Percentiles rank a stretch among this genome's conserved stretches.
Conservation (phyloP, 352 stramenopile genomes). For the Phytophthora tentaculata region DNA sequence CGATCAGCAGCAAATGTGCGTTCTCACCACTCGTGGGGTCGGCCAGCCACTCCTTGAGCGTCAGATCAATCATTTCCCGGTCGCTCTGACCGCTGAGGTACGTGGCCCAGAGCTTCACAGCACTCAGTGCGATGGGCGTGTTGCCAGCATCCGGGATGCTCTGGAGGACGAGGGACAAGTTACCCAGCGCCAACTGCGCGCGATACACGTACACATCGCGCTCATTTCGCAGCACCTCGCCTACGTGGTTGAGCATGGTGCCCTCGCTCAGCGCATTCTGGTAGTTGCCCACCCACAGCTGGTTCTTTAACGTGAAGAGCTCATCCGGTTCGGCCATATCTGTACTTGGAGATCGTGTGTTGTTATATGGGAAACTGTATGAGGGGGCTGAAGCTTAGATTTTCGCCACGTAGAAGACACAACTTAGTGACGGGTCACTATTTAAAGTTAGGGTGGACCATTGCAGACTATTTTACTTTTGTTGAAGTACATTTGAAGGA, state of each 20-base stretch:
- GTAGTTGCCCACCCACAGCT: slow-evolving; percentile 98
- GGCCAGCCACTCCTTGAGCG: slow-evolving; percentile 91
- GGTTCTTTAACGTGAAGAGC: slow-evolving; percentile 98
- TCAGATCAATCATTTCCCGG: slow-evolving; percentile 89
- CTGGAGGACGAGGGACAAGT: slow-evolving; percentile 90
- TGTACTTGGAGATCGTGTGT: slow-evolving; percentile 3
- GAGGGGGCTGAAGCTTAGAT: slow-evolving; percentile 19
- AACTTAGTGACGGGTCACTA: slow-evolving; percentile 1
- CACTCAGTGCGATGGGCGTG: slow-evolving; percentile 77
- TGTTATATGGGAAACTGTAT: slow-evolving; percentile 8
- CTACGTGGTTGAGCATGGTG: slow-evolving; percentile 87
- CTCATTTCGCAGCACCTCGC: slow-evolving; percentile 88
- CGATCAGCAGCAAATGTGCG: slow-evolving; percentile 92
- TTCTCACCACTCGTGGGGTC: slow-evolving; percentile 85
- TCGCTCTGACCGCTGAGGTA: slow-evolving; percentile 81
- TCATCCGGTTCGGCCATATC: slow-evolving; percentile 95
- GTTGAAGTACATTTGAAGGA: no score
- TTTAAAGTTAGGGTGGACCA: neutral
- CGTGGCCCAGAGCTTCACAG: slow-evolving; percentile 87
- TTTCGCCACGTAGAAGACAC: slow-evolving; percentile 18
- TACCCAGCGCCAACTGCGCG: slow-evolving; percentile 89
- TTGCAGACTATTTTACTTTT: neutral
- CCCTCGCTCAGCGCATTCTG: slow-evolving; percentile 93
- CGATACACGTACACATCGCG: slow-evolving; percentile 95
- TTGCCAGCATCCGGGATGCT: slow-evolving; percentile 80